Conservation (phyloP, 1,284 basidiomycete genomes). For the Pisolithus thermaeus region DNA sequence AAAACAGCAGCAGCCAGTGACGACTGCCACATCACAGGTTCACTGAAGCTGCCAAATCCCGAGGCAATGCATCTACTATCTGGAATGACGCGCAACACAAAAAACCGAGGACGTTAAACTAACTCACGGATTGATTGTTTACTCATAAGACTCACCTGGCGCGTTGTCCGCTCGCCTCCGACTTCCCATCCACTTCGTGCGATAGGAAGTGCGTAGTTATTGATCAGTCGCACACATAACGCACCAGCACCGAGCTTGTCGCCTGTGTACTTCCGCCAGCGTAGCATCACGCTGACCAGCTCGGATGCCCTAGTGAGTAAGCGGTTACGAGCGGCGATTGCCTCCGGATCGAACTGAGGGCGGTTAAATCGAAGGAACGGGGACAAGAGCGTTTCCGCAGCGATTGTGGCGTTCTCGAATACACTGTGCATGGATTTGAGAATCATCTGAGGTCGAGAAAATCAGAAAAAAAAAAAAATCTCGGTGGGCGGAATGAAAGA, state of each 20-base stretch:
- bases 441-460: conserved; percentile 43
- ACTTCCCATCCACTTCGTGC: conserved; percentile 83
- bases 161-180: conserved; percentile 69
- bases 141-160: conserved; percentile 43
- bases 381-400: conserved; percentile 41
- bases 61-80: conserved; percentile 42
- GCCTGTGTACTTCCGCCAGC: conserved; percentile 72
- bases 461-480: conserved; percentile 10
- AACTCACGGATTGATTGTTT: background rate
- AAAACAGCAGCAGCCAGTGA: background rate
- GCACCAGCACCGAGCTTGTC: conserved; percentile 55
- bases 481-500: conserved; percentile 2
- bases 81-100: conserved; percentile 18
- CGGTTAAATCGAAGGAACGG: conserved; percentile 35
- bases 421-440: conserved; percentile 55
- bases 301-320: conserved; percentile 69
- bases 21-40: conserved; percentile 7
- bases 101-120: conserved; percentile 3
- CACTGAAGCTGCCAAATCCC: conserved; percentile 30
- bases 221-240: conserved; percentile 54
- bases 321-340: conserved; percentile 66
- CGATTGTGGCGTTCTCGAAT: conserved; percentile 54
- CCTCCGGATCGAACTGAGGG: conserved; percentile 70
- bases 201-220: conserved; percentile 59
- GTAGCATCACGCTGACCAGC: conserved; percentile 64